Base-by-base conservation (phyloP, 768 basidiomycete species). In the Suillus hirtellus region DNA sequence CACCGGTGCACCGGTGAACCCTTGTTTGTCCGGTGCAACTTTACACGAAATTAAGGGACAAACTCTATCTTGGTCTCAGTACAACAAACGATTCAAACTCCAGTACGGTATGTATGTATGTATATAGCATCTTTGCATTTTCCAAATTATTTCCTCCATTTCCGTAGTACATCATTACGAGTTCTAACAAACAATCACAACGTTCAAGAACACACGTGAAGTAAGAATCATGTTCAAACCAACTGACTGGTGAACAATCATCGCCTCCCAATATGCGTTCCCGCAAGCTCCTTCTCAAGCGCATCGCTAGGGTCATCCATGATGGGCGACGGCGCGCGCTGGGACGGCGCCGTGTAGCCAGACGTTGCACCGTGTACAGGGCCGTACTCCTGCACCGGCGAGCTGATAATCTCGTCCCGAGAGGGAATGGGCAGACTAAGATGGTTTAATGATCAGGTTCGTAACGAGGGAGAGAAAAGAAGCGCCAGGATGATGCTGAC, bases 241-340 rank as follows among this genome's bases (percentile, higher is more conserved):
- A 35, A n/a, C 1, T n/a, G 11, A n/a, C 11, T 35, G 19, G 19
- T 12, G 11, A 12, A 19, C 31, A 11, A 58, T 75, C 58, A 77
- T 47, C 72, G 68, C 21, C 69, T 70, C 21, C 72, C 79, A 27
- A 87, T 70, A 70, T 89, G 89, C 40, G 89, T 86, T 60, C 86
- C 84, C 12, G 89, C 90, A n/a, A 95, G 82, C 73, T 96, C 93
- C 50, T 88, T 86, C 72, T 96, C 94, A 14, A 96, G 84, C 69
- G 90, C 90, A 61, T 87, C 89, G 64, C 89, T 91, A 8, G 93
- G 93, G 69, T 95, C 88, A 67, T 95, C 93, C 80, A 92, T 85
- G 65, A 92, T 80, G 0, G 90, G 92, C 69, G 82, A 88, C n/a
- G 83, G 77, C 3, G 86, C 80, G 58, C 84, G 82, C 60, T 75